Evolutionary conservation across 2,329 filamentous ascomycete genomes (phyloP).

Genomic region (Beauveria scarabaeidicola): DNA sequence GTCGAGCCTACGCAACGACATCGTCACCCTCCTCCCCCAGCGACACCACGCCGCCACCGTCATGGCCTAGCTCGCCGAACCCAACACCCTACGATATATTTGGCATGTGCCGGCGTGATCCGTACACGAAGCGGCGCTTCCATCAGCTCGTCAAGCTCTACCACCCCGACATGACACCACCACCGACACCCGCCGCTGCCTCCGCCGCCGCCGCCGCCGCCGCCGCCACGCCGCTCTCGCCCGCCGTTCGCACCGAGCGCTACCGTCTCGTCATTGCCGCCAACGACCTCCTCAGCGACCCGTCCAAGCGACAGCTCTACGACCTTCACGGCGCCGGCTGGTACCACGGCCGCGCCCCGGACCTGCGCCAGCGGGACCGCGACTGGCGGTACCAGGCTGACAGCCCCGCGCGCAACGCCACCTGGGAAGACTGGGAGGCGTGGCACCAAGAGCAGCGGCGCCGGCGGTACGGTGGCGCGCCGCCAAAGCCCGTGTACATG

Average conservation of each 20-base stretch:
- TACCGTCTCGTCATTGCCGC: constrained; percentile 85
- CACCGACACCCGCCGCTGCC: neutral
- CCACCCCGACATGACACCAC: constrained; percentile 65
- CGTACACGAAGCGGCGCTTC: constrained; percentile 77
- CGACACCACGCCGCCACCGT: constrained; percentile 14
- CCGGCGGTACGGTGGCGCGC: constrained; percentile 34
- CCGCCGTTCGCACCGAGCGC: constrained; percentile 65
- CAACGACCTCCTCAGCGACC: constrained; percentile 79
- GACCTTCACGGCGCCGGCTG: constrained; percentile 78
- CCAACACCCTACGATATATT: constrained; percentile 93
- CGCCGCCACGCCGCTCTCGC: constrained; percentile 30
- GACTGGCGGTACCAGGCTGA: constrained; percentile 41
- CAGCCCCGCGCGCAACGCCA: constrained; percentile 62
- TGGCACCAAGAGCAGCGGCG: constrained; percentile 54
- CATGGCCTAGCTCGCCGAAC: constrained; percentile 39
- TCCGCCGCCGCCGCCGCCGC: constrained; percentile 19
- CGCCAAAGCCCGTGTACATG: constrained; percentile 54
- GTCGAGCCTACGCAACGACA: constrained; percentile 5
- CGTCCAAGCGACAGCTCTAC: constrained; percentile 69
- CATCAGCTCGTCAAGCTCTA: constrained; percentile 93
- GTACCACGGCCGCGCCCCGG: constrained; percentile 49
- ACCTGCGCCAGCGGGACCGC: constrained; percentile 30
- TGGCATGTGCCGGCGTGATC: constrained; percentile 44
- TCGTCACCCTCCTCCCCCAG: neutral
- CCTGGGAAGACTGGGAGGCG: constrained; percentile 95